Evolutionary conservation across 805 yeast species (phyloP).

Genomic region (Yarrowia sp.): DNA sequence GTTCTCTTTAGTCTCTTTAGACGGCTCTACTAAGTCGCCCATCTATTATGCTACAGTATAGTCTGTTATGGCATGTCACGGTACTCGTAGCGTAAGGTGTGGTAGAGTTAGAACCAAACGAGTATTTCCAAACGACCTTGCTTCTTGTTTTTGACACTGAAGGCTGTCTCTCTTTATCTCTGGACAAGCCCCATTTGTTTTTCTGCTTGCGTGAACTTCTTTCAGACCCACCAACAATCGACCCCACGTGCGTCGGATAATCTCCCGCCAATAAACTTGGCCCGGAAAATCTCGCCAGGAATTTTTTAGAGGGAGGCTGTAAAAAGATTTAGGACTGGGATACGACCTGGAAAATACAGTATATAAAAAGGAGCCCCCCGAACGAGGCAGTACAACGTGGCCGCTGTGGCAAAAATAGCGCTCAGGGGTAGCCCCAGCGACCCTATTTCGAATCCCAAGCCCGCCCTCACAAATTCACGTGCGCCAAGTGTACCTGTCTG

Average conservation of each 20-base stretch:
- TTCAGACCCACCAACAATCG: constrained; percentile 4
- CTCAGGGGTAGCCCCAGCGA: not conserved
- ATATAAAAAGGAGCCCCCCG: not conserved
- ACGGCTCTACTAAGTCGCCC: not conserved
- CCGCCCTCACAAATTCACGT: not conserved
- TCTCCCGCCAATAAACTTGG: constrained; percentile 8
- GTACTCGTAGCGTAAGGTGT: not conserved
- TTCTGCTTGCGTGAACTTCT: not conserved
- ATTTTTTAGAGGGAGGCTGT: not conserved
- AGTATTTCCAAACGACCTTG: not conserved
- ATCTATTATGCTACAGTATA: not conserved
- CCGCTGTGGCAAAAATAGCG: not conserved
- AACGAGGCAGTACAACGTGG: not conserved
- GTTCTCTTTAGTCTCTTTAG: not conserved
- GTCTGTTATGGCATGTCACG: not conserved
- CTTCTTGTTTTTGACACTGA: no score
- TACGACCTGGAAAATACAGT: constrained; percentile 6
- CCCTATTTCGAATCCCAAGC: not conserved
- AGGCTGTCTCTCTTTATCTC: no score
- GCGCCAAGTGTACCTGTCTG: not conserved
- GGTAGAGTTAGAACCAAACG: not conserved
- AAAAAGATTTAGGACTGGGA: constrained; percentile 5
- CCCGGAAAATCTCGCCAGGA: constrained; percentile 11
- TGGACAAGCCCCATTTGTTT: not conserved
- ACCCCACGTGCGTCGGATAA: constrained; percentile 29